Conservation (phyloP, 2,329 filamentous ascomycete species). For the Magnaporthales sp. region DNA sequence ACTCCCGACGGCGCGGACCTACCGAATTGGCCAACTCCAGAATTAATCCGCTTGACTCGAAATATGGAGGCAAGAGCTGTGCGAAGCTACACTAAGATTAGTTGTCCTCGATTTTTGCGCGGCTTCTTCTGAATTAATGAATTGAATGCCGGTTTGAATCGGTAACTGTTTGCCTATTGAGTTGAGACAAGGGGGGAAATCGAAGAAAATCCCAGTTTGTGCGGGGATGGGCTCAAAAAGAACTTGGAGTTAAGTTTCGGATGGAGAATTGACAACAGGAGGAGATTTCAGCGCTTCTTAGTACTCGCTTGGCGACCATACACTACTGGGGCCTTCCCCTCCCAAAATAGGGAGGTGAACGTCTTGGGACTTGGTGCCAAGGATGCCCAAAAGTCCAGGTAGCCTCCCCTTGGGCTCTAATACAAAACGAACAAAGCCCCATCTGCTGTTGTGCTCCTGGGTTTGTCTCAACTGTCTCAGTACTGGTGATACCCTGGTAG, state of each 20-base stretch:
- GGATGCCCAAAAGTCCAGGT: not conserved
- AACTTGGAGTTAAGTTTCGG: not conserved
- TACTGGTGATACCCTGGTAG: not conserved
- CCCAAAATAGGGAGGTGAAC: not conserved
- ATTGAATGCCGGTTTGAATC: not conserved
- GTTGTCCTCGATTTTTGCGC: not conserved
- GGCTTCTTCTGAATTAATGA: not conserved
- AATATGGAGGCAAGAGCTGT: not conserved
- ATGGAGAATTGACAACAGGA: not conserved
- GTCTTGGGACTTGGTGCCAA: constrained; percentile 1
- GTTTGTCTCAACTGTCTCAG: not conserved
- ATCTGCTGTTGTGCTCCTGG: not conserved
- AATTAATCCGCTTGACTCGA: not conserved
- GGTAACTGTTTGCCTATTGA: not conserved
- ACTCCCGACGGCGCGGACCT: not conserved
- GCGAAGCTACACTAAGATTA: not conserved
- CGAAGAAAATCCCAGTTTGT: not conserved
- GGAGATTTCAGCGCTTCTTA: not conserved
- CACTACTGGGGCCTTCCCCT: not conserved
- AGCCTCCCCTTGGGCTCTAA: not conserved
- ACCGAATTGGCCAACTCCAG: not conserved
- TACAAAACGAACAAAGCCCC: not conserved
- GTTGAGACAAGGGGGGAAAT: not conserved
- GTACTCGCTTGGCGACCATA: not conserved
- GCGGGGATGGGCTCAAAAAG: not conserved